Conservation (phyloP, 2,329 filamentous ascomycete species). For the Arachnomyces sp. region DNA sequence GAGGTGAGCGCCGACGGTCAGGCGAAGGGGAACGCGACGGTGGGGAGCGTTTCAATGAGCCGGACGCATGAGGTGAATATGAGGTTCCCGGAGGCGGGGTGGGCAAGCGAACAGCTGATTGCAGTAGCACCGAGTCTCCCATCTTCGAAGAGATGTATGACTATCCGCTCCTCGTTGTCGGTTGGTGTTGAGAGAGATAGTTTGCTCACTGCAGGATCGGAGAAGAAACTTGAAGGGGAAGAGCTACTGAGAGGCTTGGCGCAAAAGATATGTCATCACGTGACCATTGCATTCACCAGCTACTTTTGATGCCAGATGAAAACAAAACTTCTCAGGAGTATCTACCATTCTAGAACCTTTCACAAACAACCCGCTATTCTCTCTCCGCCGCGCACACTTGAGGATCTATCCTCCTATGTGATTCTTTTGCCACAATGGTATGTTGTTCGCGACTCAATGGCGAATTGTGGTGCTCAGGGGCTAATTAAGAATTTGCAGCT, state of each 20-base stretch:
- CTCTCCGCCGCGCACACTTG: neutral
- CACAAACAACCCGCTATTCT: neutral
- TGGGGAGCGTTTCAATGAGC: slow-evolving; percentile 50
- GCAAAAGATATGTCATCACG: slow-evolving; percentile 3
- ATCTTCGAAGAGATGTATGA: slow-evolving; percentile 19
- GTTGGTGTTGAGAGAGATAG: neutral
- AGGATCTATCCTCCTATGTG: slow-evolving; percentile 2
- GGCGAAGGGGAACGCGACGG: slow-evolving; percentile 47
- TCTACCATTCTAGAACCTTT: neutral
- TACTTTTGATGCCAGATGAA: too few relatives aligned
- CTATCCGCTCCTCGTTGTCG: neutral
- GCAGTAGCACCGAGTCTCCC: slow-evolving; percentile 40
- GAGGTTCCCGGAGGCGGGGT: slow-evolving; percentile 45
- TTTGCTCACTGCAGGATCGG: too few relatives aligned
- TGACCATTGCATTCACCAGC: too few relatives aligned
- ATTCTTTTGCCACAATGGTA: neutral
- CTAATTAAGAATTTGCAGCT: slow-evolving; percentile 50
- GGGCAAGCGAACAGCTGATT: slow-evolving; percentile 52
- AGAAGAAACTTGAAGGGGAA: slow-evolving; percentile 6
- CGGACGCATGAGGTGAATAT: slow-evolving; percentile 40
- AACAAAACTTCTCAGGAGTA: neutral
- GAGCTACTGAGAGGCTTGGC: slow-evolving; percentile 13
- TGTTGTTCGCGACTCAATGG: neutral
- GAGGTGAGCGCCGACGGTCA: slow-evolving; percentile 41
- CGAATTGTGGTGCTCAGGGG: neutral